Conservation (phyloP, 2,329 filamentous ascomycete species). For the Dendryphion nanum region DNA sequence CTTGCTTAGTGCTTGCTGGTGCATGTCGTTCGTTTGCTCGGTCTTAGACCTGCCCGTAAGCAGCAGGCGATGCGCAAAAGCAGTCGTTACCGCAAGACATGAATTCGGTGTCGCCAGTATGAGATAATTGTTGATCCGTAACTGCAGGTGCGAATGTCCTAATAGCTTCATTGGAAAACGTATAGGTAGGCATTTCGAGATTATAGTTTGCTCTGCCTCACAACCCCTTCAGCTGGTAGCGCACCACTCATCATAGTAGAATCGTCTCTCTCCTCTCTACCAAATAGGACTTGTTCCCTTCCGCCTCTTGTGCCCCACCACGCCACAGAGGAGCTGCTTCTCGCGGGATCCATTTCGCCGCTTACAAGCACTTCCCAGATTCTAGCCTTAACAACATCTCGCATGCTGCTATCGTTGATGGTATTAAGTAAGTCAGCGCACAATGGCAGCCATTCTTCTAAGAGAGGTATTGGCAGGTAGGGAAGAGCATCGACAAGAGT, state of each 20-base stretch:
- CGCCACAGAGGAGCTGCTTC: constrained; percentile 72
- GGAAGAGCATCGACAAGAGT: constrained; percentile 78
- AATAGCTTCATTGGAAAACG: no score
- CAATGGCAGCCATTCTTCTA: constrained; percentile 79
- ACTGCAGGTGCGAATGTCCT: no score
- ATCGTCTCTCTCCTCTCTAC: constrained; percentile 50
- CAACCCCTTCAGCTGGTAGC: constrained; percentile 33
- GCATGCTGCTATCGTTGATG: constrained; percentile 62
- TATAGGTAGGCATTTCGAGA: no score
- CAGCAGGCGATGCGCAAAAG: no score
- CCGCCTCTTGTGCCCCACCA: constrained; percentile 79
- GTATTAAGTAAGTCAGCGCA: constrained; percentile 66
- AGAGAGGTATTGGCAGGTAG: constrained; percentile 64
- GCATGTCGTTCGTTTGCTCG: no score
- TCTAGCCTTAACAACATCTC: constrained; percentile 64
- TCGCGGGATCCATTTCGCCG: constrained; percentile 86
- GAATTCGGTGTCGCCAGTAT: no score
- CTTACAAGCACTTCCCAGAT: constrained; percentile 78
- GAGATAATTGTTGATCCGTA: no score
- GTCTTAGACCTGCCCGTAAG: no score
- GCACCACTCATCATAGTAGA: constrained; percentile 57
- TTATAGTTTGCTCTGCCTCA: constrained; percentile 50
- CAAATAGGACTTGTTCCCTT: constrained; percentile 55
- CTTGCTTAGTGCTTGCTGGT: no score
- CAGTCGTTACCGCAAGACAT: no score